Percentiles rank a stretch among this genome's conserved stretches.
Evolutionary conservation across 345 rosid genomes (phyloP).

Genomic region (Brassica carinata): DNA sequence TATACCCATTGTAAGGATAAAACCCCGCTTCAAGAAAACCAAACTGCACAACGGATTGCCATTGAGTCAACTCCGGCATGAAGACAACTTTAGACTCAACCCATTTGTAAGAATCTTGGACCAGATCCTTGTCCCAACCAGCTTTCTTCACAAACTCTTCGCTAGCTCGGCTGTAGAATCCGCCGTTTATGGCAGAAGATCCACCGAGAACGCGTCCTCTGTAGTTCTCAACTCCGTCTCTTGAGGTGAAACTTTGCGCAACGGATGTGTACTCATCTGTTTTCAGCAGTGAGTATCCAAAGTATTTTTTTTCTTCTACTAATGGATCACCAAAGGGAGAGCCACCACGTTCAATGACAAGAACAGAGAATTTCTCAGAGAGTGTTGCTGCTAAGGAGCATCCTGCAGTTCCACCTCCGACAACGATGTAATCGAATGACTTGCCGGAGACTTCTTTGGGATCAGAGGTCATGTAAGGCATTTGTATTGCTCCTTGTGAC

Average conservation of each 20-base stretch:
- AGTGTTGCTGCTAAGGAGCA: constrained; percentile 74
- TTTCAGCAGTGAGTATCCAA: constrained; percentile 56
- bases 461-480: constrained; percentile 65
- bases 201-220: constrained; percentile 80
- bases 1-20: constrained; percentile 65
- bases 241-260: constrained; percentile 62
- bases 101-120: constrained; percentile 67
- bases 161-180: constrained; percentile 76
- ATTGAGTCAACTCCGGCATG: constrained; percentile 58
- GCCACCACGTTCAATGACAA: constrained; percentile 66
- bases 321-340: constrained; percentile 65
- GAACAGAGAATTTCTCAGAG: constrained; percentile 60
- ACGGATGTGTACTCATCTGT: constrained; percentile 60
- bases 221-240: constrained; percentile 52
- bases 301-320: constrained; percentile 44
- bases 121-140: constrained; percentile 64
- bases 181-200: constrained; percentile 70
- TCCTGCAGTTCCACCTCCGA: constrained; percentile 76
- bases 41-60: constrained; percentile 64
- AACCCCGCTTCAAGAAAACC: constrained; percentile 80
- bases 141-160: constrained; percentile 48
- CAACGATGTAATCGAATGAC: constrained; percentile 71
- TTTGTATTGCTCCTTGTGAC: constrained; percentile 40
- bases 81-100: constrained; percentile 71
- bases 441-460: constrained; percentile 58